Evolutionary conservation across 371 early-diverging fungal species (phyloP).

Genomic region (Saksenaea oblongispora): DNA sequence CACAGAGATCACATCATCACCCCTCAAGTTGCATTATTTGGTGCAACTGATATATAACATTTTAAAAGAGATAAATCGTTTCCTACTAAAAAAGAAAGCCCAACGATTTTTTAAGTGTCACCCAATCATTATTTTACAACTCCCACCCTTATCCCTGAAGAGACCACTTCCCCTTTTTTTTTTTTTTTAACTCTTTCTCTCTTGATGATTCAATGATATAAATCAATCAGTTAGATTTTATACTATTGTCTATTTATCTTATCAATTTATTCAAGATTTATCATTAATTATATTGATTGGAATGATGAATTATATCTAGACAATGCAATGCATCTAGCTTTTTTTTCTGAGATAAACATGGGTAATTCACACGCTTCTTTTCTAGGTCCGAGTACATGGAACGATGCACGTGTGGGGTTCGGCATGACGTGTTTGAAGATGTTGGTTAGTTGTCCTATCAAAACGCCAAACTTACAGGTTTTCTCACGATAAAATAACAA

Average conservation of each 20-base stretch:
- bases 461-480: too few species aligned
- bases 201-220: too few species aligned
- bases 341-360: neutral
- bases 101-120: too few species aligned
- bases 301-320: too few species aligned
- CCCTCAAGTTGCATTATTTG: slow-evolving; percentile 1
- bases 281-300: too few species aligned
- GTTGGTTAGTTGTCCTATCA: neutral
- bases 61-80: neutral
- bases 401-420: neutral
- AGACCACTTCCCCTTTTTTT: too few species aligned
- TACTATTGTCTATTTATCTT: too few species aligned
- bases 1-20: slow-evolving; percentile 5
- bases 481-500: too few species aligned
- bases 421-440: neutral
- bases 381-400: slow-evolving; percentile 13
- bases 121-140: neutral
- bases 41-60: neutral
- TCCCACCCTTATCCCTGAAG: neutral
- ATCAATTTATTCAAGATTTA: too few species aligned
- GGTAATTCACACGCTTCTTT: neutral
- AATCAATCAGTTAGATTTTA: too few species aligned
- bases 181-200: too few species aligned
- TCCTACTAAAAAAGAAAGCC: too few species aligned
- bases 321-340: neutral